Evolutionary conservation across 2,329 filamentous ascomycete species (phyloP).

Genomic region (Pezizomycotina sp.): DNA sequence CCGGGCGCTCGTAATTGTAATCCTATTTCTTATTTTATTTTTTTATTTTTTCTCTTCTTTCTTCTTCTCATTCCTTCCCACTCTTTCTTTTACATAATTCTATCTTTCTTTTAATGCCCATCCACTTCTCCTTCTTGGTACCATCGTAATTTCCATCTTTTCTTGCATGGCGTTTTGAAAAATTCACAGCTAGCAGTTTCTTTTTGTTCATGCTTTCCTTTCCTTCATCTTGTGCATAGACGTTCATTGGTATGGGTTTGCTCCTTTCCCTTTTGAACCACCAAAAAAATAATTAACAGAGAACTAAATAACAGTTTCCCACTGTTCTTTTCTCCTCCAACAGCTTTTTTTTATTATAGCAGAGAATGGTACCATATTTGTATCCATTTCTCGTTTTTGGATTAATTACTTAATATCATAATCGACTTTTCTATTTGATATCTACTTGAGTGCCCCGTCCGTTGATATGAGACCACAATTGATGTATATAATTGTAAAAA

Average conservation of each 20-base stretch:
- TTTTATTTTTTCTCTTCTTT: constrained; percentile 3
- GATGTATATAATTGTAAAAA: too few species aligned
- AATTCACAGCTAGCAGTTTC: too few species aligned
- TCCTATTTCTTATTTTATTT: constrained; percentile 4
- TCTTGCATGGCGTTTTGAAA: too few species aligned
- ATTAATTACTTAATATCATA: constrained; percentile 6
- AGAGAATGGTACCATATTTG: constrained; percentile 6
- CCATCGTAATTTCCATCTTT: not conserved
- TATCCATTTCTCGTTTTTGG: constrained; percentile 4
- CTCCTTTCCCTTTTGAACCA: constrained; percentile 2
- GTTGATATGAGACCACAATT: too few species aligned
- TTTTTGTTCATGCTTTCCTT: too few species aligned
- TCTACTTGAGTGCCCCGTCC: too few species aligned
- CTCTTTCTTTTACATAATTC: constrained; percentile 5
- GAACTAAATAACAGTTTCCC: too few species aligned
- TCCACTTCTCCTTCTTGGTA: not conserved
- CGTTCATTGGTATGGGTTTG: constrained; percentile 3
- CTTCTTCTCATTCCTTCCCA: constrained; percentile 5
- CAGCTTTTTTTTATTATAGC: constrained; percentile 8
- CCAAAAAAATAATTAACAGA: constrained; percentile 7
- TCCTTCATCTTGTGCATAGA: constrained; percentile 8
- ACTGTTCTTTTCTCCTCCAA: constrained; percentile 3
- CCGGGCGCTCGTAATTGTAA: constrained; percentile 6
- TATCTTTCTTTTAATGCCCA: constrained; percentile 4
- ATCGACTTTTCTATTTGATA: constrained; percentile 13